A percentile compares a stretch with the other conserved stretches of the same genome.
phyloP scores from a whole-genome alignment of 805 yeast species.

The Tetrapisispora taiwanensis region DNA sequence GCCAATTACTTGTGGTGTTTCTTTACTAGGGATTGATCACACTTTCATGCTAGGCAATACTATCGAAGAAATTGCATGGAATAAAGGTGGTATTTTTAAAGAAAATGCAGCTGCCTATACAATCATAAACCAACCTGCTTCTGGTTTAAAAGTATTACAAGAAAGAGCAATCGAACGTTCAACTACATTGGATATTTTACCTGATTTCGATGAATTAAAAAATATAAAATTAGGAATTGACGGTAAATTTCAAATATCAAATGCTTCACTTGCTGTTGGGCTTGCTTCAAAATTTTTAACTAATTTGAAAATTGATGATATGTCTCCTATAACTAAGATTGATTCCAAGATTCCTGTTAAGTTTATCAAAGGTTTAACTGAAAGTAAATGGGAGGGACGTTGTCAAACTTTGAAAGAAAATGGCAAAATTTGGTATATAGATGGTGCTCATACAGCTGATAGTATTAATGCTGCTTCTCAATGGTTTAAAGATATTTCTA shows the following conservation, averaged over 20 bases:
- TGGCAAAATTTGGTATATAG: slow-evolving; percentile 64
- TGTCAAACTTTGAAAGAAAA: slow-evolving; percentile 58
- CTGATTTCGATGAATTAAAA: slow-evolving; percentile 31
- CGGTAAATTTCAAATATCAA: slow-evolving; percentile 75
- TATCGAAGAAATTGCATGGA: slow-evolving; percentile 86
- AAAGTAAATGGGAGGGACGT: slow-evolving; percentile 89
- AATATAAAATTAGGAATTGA: slow-evolving; percentile 52
- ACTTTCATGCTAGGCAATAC: slow-evolving; percentile 79
- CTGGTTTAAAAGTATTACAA: slow-evolving; percentile 45
- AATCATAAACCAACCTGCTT: slow-evolving; percentile 46
- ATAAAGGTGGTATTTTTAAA: slow-evolving; percentile 90
- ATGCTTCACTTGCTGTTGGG: slow-evolving; percentile 81
- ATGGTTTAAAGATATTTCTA: slow-evolving; percentile 50
- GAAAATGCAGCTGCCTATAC: slow-evolving; percentile 53
- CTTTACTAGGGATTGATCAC: slow-evolving; percentile 88
- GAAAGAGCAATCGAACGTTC: slow-evolving; percentile 61
- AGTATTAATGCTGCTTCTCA: slow-evolving; percentile 70
- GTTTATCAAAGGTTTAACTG: slow-evolving; percentile 49
- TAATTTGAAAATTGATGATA: slow-evolving; percentile 34
- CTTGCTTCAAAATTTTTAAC: slow-evolving; percentile 53
- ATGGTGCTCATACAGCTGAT: slow-evolving; percentile 94
- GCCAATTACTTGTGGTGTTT: slow-evolving; percentile 79
- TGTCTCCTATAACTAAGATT: not conserved
- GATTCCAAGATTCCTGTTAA: slow-evolving; percentile 31
- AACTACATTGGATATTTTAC: slow-evolving; percentile 43